Conservation (phyloP, 2,329 filamentous ascomycete species). For the Colletotrichum karsti region DNA sequence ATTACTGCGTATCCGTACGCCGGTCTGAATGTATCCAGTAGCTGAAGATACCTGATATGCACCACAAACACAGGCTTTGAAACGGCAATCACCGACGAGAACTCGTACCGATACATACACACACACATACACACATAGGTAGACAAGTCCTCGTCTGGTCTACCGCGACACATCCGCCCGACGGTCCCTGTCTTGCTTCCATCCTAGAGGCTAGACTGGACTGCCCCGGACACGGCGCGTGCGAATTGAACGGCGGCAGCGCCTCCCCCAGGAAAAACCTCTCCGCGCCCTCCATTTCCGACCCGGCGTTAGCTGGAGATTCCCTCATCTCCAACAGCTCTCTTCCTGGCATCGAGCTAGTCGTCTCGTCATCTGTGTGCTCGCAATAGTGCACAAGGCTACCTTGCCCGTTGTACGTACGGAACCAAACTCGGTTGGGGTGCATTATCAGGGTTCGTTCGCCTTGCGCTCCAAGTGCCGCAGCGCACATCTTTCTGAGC, state of each 20-base stretch:
- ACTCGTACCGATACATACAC: conserved; percentile 11
- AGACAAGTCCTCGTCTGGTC: background rate
- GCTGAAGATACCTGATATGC: conserved; percentile 2
- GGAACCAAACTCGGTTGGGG: background rate
- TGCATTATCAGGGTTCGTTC: too few species aligned
- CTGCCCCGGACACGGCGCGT: conserved; percentile 13
- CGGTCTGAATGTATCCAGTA: background rate
- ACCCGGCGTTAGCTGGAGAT: background rate
- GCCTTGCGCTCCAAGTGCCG: too few species aligned
- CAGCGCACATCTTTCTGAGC: background rate
- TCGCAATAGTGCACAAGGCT: background rate
- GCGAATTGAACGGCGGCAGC: conserved; percentile 18
- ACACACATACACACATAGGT: too few species aligned
- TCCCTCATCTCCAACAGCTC: background rate
- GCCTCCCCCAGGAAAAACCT: conserved; percentile 6
- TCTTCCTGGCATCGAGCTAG: background rate
- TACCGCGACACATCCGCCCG: background rate
- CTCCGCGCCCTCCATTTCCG: background rate
- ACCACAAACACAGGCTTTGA: background rate
- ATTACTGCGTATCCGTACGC: background rate
- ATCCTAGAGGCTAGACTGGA: conserved; percentile 14
- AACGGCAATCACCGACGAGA: background rate
- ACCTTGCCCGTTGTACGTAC: background rate
- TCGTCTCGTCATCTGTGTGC: background rate
- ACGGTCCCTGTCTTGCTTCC: conserved; percentile 18